These are phyloP conservation scores for Leccinum variicolor DNA, from an alignment of 768 basidiomycete species.

Conservation along the genomic window DNA sequence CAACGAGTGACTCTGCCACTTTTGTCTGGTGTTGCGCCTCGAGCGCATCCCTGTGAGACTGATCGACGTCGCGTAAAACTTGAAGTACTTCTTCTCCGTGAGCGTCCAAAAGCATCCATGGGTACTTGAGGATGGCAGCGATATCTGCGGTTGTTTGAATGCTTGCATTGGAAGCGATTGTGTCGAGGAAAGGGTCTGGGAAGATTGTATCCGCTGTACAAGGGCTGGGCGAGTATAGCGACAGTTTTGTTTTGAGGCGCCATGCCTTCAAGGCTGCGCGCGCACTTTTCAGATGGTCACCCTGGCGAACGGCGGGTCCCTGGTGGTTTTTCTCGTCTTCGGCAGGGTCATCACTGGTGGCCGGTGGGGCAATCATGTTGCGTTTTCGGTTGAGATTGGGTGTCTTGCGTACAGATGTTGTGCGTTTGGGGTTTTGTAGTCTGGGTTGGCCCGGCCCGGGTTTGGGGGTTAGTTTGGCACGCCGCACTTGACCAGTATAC, in stretches of 20 bases:
- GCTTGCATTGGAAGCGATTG: background rate
- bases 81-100: background rate
- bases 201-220: background rate
- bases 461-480: too few species aligned
- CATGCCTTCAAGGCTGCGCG: background rate
- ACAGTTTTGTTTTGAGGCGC: background rate
- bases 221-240: background rate
- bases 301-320: background rate
- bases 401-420: background rate
- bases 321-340: background rate
- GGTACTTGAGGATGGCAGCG: background rate
- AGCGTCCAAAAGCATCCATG: background rate
- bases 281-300: background rate
- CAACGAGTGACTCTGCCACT: too few species aligned
- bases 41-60: too few species aligned
- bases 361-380: background rate
- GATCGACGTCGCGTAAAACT: too few species aligned
- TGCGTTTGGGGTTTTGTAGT: too few species aligned
- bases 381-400: background rate
- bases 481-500: too few species aligned
- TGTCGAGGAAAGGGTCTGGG: background rate
- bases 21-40: too few species aligned
- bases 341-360: background rate
- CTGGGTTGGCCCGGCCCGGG: too few species aligned
- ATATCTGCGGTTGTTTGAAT: background rate